Evolutionary conservation across 2,329 filamentous ascomycete genomes (phyloP).

Genomic region (Samsoniella hepiali): DNA sequence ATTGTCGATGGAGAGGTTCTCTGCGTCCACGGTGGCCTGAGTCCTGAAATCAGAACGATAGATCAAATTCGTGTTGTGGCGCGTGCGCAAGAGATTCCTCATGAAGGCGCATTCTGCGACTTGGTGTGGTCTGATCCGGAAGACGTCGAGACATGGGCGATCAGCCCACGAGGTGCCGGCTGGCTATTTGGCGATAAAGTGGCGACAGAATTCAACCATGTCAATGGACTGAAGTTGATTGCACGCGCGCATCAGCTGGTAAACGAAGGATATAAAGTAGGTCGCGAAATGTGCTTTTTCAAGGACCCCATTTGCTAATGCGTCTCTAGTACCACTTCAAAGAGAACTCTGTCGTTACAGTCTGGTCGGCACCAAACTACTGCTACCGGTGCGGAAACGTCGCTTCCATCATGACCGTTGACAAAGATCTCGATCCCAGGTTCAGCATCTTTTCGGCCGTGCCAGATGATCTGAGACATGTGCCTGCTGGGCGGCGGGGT

Average conservation of each 20-base stretch:
- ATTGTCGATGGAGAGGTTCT: conserved; percentile 99
- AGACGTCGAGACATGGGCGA: conserved; percentile 92
- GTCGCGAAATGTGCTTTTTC: conserved; percentile 12
- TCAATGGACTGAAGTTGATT: conserved; percentile 94
- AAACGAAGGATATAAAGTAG: conserved; percentile 94
- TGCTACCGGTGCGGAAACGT: conserved; percentile 95
- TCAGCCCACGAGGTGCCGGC: conserved; percentile 91
- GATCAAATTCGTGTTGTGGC: conserved; percentile 99
- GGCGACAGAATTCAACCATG: conserved; percentile 94
- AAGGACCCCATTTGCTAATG: not conserved
- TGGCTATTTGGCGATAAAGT: conserved; percentile 98
- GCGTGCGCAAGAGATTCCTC: conserved; percentile 93
- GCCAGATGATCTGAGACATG: conserved; percentile 78
- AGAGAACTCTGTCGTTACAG: conserved; percentile 92
- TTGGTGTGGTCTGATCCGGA: conserved; percentile 98
- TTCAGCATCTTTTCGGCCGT: conserved; percentile 92
- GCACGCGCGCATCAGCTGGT: conserved; percentile 96
- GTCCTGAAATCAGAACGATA: conserved; percentile 90
- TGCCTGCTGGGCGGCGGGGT: conserved; percentile 67
- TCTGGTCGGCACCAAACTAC: conserved; percentile 97
- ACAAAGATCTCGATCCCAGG: conserved; percentile 78
- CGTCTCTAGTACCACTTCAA: conserved; percentile 76
- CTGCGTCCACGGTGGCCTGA: conserved; percentile 91
- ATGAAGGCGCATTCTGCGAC: conserved; percentile 97
- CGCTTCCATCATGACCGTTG: conserved; percentile 92